These are phyloP conservation scores for Cutaneotrichosporon sp. DNA, from an alignment of 1,284 basidiomycete species.

Conservation along the genomic window DNA sequence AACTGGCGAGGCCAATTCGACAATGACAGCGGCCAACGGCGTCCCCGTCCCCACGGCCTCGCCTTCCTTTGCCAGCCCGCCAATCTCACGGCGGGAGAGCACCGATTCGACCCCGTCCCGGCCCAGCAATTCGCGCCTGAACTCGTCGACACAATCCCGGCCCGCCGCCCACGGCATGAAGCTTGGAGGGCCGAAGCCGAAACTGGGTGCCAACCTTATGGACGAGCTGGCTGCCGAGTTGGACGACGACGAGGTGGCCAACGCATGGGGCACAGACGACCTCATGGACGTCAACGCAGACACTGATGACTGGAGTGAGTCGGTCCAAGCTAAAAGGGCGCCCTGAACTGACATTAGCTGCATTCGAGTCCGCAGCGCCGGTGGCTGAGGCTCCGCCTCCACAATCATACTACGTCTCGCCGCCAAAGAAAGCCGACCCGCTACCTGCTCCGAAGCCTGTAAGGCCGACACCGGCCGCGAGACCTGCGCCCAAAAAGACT, in stretches of 20 bases:
- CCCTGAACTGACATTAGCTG: conserved; percentile 57
- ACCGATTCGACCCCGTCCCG: background rate
- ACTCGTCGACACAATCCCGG: background rate
- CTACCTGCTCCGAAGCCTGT: conserved; percentile 5
- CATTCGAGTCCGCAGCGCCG: conserved; percentile 66
- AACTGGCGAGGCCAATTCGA: conserved; percentile 65
- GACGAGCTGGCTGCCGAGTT: conserved; percentile 57
- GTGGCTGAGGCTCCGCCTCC: conserved; percentile 35
- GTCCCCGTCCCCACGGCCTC: background rate
- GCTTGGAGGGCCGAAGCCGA: conserved; percentile 54
- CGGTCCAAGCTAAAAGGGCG: background rate
- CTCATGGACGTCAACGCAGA: conserved; percentile 80
- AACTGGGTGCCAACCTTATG: conserved; percentile 45
- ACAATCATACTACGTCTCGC: conserved; percentile 35
- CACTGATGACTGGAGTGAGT: conserved; percentile 82
- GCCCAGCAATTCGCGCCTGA: background rate
- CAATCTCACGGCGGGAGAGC: conserved; percentile 22
- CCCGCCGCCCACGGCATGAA: conserved; percentile 55
- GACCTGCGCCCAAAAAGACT: background rate
- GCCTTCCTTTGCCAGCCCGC: conserved; percentile 8
- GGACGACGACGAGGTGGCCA: conserved; percentile 51
- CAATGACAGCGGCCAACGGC: conserved; percentile 54
- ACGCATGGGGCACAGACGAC: conserved; percentile 65
- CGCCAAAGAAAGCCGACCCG: background rate
- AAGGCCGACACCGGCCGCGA: background rate